Base-by-base conservation (phyloP, 192 early-diverging fungal genomes). In the Diversispora epigaea region DNA sequence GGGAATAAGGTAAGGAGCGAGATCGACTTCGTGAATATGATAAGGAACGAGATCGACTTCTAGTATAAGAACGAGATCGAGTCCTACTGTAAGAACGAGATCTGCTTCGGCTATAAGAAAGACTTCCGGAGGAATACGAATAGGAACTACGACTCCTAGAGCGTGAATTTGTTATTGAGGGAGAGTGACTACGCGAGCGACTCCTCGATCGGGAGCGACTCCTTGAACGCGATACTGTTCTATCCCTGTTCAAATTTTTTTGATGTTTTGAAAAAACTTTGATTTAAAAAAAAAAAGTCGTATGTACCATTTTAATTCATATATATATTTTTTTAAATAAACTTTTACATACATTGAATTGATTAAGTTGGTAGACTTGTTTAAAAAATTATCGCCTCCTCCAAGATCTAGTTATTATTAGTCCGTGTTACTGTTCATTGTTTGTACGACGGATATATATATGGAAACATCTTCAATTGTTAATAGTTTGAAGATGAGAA, bases 131-230 rank as follows among this genome's bases (percentile, higher is more conserved):
- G 40, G 58, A 52, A 49, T 64, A 72, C 7, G 61, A 64, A 19
- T 69, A 79, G 32, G 72, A 77, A 73, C 78, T 77, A 5, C 67
- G 77, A 49, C 55, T 72, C 22, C 75, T 56, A 55, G 77, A 77
- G 10, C 70, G 70, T 14, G 70, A 60, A 6, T 21, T 21, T 44
- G 70, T 58, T 7, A 47, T 5, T 39, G 70, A 72, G 5, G n/a
- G 46, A 32, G 56, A 32, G 25, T 32, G n/a, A 32, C 39, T 56
- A 11, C 41, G 50, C n/a, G 55, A 58, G 43, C 70, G 70, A 22
- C 55, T 58, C 19, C 70, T 52, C 17, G 55, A 58, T 12, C 55
- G 70, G 56, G 70, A 72, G 56, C 57, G 50, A 43, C 71, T 73
- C 46, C 60, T 44, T 41, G 46, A 52, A 6, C 58, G 71, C 10